Base-by-base conservation (phyloP, 371 early-diverging fungal species). In the Apophysomyces ossiformis region DNA sequence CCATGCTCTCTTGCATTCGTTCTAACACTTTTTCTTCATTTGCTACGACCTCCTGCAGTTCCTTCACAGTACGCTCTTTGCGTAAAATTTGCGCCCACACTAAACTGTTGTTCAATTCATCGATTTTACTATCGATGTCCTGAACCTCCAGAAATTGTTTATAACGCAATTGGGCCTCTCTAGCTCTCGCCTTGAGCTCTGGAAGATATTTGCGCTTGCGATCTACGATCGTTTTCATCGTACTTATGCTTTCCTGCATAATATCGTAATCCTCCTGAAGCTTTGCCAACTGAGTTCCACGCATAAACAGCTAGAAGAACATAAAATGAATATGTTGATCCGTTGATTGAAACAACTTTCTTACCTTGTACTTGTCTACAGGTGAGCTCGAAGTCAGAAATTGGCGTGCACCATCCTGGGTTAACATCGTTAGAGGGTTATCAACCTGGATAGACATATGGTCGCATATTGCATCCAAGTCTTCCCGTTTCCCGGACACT, bases 401-500 rank as follows among this genome's bases (percentile, higher is more conserved):
- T 76, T 90, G 89, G 43, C 94, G 86, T 6, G 99, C 97, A 7
- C 91, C 88, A 58, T 98, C 99, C 67, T 99, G 99, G 1, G 91
- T 91, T 13, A 99, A 87, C 32, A 97, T 87, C 57, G 91, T 92
- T 72, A 99, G 77, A 6, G 99, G 98, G 64, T 98, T 98, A 71
- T 94, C 95, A 37, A 95, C 89, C 69, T 93, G 89, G 56, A 98
- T 93, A 11, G 85, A 86, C 87, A 96, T 88, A 70, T 95, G 92
- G 72, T 98, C 97, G 44, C 87, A 85, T 26, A 97, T 93, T 0
- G 90, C 86, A 4, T 79, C 75, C 7, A 98, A 79, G 4, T 97
- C 97, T 57, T 93, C 93, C 43, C 90, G 88, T 70, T 87, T 91
- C 7, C 76, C 87, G 2, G 95, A 92, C 18, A 95, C 72, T 9